Percentiles rank a stretch among this genome's conserved stretches.
Evolutionary conservation across 345 rosid species (phyloP).

Genomic region (Chamaenerion angustifolium): DNA sequence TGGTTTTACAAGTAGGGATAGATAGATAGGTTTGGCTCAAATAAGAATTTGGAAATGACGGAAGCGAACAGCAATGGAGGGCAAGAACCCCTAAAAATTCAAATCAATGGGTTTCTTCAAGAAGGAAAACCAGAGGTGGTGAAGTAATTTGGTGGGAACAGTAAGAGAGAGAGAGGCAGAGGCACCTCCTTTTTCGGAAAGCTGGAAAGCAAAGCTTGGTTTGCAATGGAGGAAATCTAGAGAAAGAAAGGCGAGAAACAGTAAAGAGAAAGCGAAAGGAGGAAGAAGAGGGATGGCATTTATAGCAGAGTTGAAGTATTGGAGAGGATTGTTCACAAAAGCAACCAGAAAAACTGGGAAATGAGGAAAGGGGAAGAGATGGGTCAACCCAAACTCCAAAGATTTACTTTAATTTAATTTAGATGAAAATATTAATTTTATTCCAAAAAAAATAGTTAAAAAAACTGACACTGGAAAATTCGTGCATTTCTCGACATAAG

Average conservation of each 20-base stretch:
- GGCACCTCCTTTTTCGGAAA: constrained; percentile 16
- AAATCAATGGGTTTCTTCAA: constrained; percentile 8
- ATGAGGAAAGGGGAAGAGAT: no score
- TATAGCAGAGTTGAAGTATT: constrained; percentile 17
- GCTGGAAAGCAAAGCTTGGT: constrained; percentile 67
- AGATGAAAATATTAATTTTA: no score
- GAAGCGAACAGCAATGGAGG: constrained; percentile 14
- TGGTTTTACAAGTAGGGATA: constrained; percentile 23
- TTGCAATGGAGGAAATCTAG: constrained; percentile 69
- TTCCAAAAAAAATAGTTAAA: no score
- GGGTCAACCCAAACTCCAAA: no score
- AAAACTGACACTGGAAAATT: no score
- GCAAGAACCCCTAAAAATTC: constrained; percentile 20
- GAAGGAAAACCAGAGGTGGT: constrained; percentile 16
- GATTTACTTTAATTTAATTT: no score
- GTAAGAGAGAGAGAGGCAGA: constrained; percentile 9
- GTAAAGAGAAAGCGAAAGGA: constrained; percentile 31
- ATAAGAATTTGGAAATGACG: constrained; percentile 6
- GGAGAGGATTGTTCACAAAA: neutral
- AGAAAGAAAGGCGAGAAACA: constrained; percentile 10
- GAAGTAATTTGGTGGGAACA: constrained; percentile 42
- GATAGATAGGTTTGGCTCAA: constrained; percentile 17
- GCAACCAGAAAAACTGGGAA: neutral
- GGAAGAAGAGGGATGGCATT: constrained; percentile 21
- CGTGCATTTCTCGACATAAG: no score